Conservation (phyloP, 2,329 filamentous ascomycete species). For the Aspergillus fumigatiaffinis region DNA sequence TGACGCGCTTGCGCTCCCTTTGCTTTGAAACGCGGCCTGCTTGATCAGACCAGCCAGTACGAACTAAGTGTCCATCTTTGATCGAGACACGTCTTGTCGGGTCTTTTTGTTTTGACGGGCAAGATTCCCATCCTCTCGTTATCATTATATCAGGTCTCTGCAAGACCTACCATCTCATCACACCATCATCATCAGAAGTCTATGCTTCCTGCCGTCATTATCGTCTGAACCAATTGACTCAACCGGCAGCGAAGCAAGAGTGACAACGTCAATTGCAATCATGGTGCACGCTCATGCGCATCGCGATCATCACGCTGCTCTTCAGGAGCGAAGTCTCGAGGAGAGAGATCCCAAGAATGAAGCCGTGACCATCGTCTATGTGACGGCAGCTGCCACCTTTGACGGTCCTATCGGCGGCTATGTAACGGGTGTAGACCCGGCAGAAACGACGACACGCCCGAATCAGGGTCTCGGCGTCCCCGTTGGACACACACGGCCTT, state of each 20-base stretch:
- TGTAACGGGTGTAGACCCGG: slow-evolving; percentile 29
- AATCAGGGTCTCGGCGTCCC: slow-evolving; percentile 27
- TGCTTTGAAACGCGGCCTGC: slow-evolving; percentile 7
- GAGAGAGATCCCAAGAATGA: slow-evolving; percentile 10
- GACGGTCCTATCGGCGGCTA: slow-evolving; percentile 48
- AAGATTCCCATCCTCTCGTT: not conserved
- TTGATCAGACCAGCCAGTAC: not conserved
- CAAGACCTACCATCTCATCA: not conserved
- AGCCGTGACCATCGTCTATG: slow-evolving; percentile 42
- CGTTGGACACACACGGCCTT: slow-evolving; percentile 15
- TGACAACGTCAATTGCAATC: slow-evolving; percentile 1
- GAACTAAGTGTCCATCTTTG: not conserved
- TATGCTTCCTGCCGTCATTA: not conserved
- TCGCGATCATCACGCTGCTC: slow-evolving; percentile 22
- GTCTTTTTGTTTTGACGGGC: not conserved
- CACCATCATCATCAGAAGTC: not conserved
- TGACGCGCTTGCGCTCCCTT: slow-evolving; percentile 18
- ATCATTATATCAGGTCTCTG: not conserved
- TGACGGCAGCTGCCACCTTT: slow-evolving; percentile 52
- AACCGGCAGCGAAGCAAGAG: not conserved
- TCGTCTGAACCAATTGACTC: not conserved
- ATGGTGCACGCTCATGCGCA: slow-evolving; percentile 34
- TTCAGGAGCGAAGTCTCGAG: slow-evolving; percentile 15
- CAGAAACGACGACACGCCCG: slow-evolving; percentile 11
- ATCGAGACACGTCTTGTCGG: not conserved